Evolutionary conservation across 768 basidiomycete genomes (phyloP), one percentile per base, ranked within the genome.

Genomic region (Boletus rex-veris): DNA sequence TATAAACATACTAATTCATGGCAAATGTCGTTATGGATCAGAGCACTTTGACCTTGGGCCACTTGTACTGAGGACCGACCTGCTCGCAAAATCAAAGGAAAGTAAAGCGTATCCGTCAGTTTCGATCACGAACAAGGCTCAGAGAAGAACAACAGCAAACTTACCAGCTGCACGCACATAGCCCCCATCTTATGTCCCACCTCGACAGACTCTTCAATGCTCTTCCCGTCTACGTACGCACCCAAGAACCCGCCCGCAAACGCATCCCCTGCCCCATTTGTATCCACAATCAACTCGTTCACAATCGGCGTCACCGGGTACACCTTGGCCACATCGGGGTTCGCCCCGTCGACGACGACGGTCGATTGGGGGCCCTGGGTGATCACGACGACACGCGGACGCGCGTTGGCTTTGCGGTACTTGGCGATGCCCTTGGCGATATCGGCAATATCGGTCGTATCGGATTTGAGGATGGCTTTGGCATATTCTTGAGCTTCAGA

Each of bases 171-270:
- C 48, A 98, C 86, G 74, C 86, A 89, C 80, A 94, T 90, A 45
- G 82, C 75, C 38, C 88, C 95, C 63, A 97, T 62, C 70, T 84
- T 85, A 74, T 98, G 96, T 1, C 96, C 97, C 28, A 80, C 83
- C 73, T 88, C 83, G 54, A 99, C 81, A 44, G 80, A 80, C 70
- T 92, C 86, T 18, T 88, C 85, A 28, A 92, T 64, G 28, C 66
- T 73, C 79, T 92, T 97, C 12, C 92, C 94, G 35, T 80, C 70
- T 48, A 91, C 85, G 52, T 82, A 77, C 2, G 88, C 95, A 47
- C 92, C 97, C 49, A 98, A 73, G 81, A 98, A 95, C 37, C 91
- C 97, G 53, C 96, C 97, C 24, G 94, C 93, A 64, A 99, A 98
- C 40, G 92, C 92, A 69, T 99, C 96, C 40, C 97, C 97, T 19